These are phyloP conservation scores for Aureobasidium namibiae DNA, from an alignment of 2,329 filamentous ascomycete species.

Conservation along the genomic window DNA sequence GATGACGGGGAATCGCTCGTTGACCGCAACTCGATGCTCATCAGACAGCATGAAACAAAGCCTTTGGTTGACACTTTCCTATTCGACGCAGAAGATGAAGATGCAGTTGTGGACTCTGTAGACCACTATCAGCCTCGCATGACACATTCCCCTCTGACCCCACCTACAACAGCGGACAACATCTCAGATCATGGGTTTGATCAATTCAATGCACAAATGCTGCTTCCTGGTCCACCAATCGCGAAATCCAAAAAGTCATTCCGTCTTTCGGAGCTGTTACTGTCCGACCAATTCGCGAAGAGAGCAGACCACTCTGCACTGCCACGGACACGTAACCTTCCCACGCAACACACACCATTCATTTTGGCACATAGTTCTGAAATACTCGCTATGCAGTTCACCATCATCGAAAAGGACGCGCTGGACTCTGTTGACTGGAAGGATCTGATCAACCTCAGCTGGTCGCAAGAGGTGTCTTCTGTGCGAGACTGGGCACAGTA, in stretches of 20 bases:
- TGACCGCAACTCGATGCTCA: conserved; percentile 37
- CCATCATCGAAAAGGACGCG: conserved; percentile 77
- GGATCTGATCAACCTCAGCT: conserved; percentile 73
- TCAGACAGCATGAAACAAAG: background rate
- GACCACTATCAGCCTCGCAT: conserved; percentile 22
- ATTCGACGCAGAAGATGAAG: conserved; percentile 37
- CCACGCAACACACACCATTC: conserved; percentile 58
- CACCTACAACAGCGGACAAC: conserved; percentile 32
- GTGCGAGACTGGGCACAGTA: conserved; percentile 66
- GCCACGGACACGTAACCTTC: conserved; percentile 5
- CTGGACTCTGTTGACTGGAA: conserved; percentile 84
- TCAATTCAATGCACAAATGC: background rate
- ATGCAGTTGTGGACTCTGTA: conserved; percentile 21
- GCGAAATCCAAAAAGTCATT: background rate
- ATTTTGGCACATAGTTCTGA: conserved; percentile 74
- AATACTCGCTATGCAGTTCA: conserved; percentile 72
- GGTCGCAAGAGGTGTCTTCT: conserved; percentile 53
- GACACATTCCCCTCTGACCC: conserved; percentile 34
- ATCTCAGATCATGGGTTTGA: background rate
- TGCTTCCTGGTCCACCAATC: background rate
- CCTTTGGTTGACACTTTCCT: conserved; percentile 31
- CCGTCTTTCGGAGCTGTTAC: conserved; percentile 2
- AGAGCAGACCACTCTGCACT: conserved; percentile 2
- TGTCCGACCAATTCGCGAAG: conserved; percentile 3
- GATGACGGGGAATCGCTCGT: conserved; percentile 49